phyloP scores from a whole-genome alignment of 176 grass and related monocot genomes.

The Aegilops umbellulata region DNA sequence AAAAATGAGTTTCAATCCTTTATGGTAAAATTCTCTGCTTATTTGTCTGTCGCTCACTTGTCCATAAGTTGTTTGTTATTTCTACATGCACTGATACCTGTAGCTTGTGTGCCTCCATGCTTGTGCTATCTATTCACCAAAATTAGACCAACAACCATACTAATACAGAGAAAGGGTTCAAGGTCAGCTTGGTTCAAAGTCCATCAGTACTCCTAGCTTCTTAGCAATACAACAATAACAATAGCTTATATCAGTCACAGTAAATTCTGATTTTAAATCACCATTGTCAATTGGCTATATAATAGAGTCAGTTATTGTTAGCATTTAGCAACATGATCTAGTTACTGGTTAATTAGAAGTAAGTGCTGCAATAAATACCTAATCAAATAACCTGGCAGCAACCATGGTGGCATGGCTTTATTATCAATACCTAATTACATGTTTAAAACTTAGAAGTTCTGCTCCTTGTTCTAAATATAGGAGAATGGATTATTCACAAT shows the following conservation, averaged over 20 bases:
- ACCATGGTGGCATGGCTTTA: not conserved
- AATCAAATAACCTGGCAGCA: not conserved
- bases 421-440: not conserved
- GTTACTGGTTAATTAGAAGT: not conserved
- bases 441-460: not conserved
- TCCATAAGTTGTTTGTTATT: not conserved
- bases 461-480: not conserved
- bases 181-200: not conserved
- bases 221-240: not conserved
- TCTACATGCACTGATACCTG: not conserved
- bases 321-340: not conserved
- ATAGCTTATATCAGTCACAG: not conserved
- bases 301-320: not conserved
- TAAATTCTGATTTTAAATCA: not conserved
- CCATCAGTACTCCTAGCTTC: not conserved
- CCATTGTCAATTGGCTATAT: not conserved
- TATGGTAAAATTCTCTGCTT: constrained; percentile 60
- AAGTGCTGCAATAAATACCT: not conserved
- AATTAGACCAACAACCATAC: not conserved
- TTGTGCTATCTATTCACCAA: not conserved
- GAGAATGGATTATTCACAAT: not conserved
- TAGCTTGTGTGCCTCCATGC: not conserved
- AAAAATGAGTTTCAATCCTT: constrained; percentile 88
- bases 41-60: not conserved
- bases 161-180: not conserved